These are phyloP conservation scores for Zasmidium cellare DNA, from an alignment of 2,329 filamentous ascomycete genomes.

Conservation along the genomic window DNA sequence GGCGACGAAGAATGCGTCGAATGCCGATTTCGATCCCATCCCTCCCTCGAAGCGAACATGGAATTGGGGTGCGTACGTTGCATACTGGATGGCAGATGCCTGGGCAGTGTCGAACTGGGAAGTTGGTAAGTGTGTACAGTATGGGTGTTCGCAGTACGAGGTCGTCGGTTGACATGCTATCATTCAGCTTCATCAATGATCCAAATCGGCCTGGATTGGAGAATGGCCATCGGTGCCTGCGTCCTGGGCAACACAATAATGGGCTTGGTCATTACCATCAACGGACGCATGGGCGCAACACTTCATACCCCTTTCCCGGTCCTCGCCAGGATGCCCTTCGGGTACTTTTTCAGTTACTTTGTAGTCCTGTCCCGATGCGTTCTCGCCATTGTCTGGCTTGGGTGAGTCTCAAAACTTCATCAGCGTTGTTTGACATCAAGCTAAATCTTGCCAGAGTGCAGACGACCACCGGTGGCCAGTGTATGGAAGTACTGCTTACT, in stretches of 20 bases:
- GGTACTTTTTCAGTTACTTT: conserved; percentile 52
- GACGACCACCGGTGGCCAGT: conserved; percentile 27
- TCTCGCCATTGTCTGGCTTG: conserved; percentile 34
- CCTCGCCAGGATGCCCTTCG: conserved; percentile 56
- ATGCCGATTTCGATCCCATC: conserved; percentile 41
- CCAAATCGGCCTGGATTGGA: conserved; percentile 55
- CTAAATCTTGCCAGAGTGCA: conserved; percentile 20
- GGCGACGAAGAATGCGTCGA: conserved; percentile 34
- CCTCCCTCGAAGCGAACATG: conserved; percentile 41
- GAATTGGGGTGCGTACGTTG: conserved; percentile 36
- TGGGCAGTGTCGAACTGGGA: conserved; percentile 42
- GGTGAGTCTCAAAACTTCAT: not conserved
- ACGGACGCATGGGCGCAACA: conserved; percentile 55
- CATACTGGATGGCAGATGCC: conserved; percentile 44
- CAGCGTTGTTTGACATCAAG: not conserved
- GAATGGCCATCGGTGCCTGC: conserved; percentile 50
- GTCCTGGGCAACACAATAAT: conserved; percentile 29
- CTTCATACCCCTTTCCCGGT: conserved; percentile 58
- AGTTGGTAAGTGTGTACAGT: conserved; percentile 27
- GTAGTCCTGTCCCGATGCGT: conserved; percentile 32
- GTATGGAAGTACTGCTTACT: conserved; percentile 16
- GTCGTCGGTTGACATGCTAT: not conserved
- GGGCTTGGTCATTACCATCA: conserved; percentile 46
- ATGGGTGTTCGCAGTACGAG: too few species aligned
- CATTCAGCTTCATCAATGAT: conserved; percentile 47